Evolutionary conservation across 2,329 filamentous ascomycete species (phyloP), one percentile per base, ranked within the genome.

Genomic region (Sporothrix schenckii): DNA sequence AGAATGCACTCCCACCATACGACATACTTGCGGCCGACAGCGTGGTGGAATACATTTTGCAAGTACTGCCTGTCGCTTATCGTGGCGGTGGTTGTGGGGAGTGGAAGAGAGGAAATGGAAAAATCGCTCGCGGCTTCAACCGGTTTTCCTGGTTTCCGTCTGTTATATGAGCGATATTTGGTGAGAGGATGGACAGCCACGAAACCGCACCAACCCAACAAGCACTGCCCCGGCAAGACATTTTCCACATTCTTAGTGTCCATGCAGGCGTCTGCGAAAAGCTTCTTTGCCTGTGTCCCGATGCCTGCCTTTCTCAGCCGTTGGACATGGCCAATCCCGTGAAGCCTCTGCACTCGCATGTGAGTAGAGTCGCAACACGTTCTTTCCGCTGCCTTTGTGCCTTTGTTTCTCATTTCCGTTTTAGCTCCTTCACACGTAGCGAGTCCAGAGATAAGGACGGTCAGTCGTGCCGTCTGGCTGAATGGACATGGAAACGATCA

Each of bases 41-140:
- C n/a, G n/a, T n/a, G n/a, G n/a, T n/a, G n/a, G n/a, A n/a, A n/a
- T n/a, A n/a, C n/a, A n/a, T n/a, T n/a, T n/a, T n/a, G 44, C 24
- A 65, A 11, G 61, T 65, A 65, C 9, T 49, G 34, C 34, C 34
- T 7, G 60, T 49, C 30, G 3, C 41, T 30, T 63, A 30, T 63
- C 60, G 14, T 19, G 11, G 3, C 10, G 1, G 3, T 44, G 56
- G n/a, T 60, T 2, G 14, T 2, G 2, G 19, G n/a, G 4, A n/a
- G 44, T 30, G 44, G 34, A 34, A 9, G 7, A 9, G 34, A 7
- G 34, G 41, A 49, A 63, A 49, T 19, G 19, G 3, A 16, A 30
- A 65, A 65, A 65, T 65, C 60, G 60, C 60, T 50, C 60, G 50
- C 50, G 30, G 56, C 56, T 9, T 14, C 47, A 65, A 65, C 60